Conservation (phyloP, 2,329 filamentous ascomycete species). For the Colletotrichum aenigma region DNA sequence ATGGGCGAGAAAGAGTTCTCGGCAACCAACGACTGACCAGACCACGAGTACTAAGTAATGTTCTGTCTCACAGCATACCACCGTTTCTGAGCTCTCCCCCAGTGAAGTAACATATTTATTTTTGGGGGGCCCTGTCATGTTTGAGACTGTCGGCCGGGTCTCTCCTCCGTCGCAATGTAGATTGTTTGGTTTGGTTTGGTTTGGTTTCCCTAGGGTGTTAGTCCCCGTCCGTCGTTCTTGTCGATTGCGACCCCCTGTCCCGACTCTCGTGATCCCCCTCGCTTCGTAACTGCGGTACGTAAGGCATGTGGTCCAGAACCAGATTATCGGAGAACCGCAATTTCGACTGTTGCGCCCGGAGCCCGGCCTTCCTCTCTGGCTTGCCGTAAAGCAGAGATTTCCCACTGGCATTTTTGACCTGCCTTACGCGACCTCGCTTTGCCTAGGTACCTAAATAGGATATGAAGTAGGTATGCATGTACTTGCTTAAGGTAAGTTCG, state of each 20-base stretch:
- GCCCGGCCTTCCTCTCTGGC: not conserved
- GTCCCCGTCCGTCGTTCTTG: not conserved
- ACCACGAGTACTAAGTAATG: not conserved
- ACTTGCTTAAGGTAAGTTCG: not conserved
- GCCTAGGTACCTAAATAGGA: not conserved
- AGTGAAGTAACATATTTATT: not conserved
- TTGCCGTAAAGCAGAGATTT: not conserved
- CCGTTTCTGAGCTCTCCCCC: not conserved
- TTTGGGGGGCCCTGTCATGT: not conserved
- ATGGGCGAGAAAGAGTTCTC: not conserved
- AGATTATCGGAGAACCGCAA: not conserved
- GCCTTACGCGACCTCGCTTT: not conserved
- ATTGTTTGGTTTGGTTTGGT: not conserved
- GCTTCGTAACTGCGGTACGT: constrained; percentile 1
- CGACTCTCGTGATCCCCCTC: not conserved
- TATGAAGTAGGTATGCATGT: not conserved
- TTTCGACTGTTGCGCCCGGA: not conserved
- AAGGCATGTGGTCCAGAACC: not conserved
- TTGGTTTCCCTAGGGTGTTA: not conserved
- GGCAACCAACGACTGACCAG: not conserved
- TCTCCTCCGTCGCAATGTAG: not conserved
- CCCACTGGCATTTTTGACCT: not conserved
- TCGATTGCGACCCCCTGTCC: not conserved
- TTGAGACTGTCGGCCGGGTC: not conserved
- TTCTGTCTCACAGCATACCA: not conserved